Evolutionary conservation across 2,329 filamentous ascomycete genomes (phyloP).

Genomic region (Calonectria fujianensis): DNA sequence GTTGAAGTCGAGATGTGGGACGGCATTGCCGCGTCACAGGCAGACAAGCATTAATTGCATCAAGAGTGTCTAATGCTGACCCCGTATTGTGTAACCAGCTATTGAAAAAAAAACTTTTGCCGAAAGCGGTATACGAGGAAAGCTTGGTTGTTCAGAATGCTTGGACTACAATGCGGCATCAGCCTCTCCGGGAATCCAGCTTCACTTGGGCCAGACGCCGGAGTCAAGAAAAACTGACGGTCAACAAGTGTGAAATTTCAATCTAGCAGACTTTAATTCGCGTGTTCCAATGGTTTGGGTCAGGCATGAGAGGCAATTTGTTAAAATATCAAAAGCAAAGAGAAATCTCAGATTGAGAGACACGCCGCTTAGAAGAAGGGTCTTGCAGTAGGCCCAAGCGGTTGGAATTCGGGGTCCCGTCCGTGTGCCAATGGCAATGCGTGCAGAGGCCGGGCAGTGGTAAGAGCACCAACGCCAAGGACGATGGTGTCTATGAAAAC

Average conservation of each 20-base stretch:
- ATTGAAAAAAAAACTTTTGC: neutral
- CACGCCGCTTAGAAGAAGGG: constrained; percentile 3
- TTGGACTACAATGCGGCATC: constrained; percentile 5
- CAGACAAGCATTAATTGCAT: neutral
- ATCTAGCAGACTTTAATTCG: neutral
- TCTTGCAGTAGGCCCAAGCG: constrained; percentile 12
- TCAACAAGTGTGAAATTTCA: neutral
- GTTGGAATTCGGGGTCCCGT: constrained; percentile 7
- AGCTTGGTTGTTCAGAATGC: neutral
- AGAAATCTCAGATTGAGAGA: constrained; percentile 29
- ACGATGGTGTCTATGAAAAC: constrained; percentile 7
- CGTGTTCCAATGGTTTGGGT: neutral
- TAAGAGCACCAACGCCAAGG: constrained; percentile 22
- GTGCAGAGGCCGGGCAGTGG: constrained; percentile 13
- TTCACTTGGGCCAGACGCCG: neutral
- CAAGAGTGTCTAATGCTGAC: neutral
- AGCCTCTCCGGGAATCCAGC: neutral
- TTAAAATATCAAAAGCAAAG: neutral
- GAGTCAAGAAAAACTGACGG: neutral
- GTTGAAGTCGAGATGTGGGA: neutral
- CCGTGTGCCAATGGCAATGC: constrained; percentile 12
- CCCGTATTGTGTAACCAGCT: neutral
- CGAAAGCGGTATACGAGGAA: neutral
- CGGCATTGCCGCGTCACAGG: neutral
- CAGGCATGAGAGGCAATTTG: neutral